Evolutionary conservation across 192 early-diverging fungal genomes (phyloP).

Genomic region (Backusella australiensis): DNA sequence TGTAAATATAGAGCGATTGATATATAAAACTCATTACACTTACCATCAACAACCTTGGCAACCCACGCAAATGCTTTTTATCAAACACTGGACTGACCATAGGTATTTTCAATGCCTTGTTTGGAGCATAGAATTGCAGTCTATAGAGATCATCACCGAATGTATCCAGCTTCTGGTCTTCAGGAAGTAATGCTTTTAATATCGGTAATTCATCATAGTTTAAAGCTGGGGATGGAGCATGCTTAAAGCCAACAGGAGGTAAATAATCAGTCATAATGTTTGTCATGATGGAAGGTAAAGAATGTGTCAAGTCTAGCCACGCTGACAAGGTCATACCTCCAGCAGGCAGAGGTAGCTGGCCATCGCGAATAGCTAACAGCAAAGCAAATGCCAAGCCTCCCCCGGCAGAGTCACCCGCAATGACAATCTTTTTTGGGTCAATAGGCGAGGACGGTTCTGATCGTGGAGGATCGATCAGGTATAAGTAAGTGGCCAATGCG

Average conservation of each 20-base stretch:
- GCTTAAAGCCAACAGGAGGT: slow-evolving; percentile 45
- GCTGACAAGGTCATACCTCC: slow-evolving; percentile 58
- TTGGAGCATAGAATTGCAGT: slow-evolving; percentile 46
- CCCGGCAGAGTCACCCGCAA: slow-evolving; percentile 72
- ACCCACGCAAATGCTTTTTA: slow-evolving; percentile 31
- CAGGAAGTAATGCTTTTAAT: neutral
- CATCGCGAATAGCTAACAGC: slow-evolving; percentile 56
- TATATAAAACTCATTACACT: neutral
- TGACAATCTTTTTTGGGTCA: slow-evolving; percentile 53
- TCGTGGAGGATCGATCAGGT: slow-evolving; percentile 53
- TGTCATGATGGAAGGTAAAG: slow-evolving; percentile 39
- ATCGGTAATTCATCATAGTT: slow-evolving; percentile 23
- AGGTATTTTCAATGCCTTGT: slow-evolving; percentile 38
- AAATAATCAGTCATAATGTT: slow-evolving; percentile 42
- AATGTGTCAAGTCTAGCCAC: slow-evolving; percentile 60
- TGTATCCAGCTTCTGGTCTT: neutral
- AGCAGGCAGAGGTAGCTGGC: slow-evolving; percentile 52
- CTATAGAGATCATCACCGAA: slow-evolving; percentile 24
- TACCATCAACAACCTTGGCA: slow-evolving; percentile 47
- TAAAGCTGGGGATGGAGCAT: slow-evolving; percentile 30
- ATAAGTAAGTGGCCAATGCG: slow-evolving; percentile 71
- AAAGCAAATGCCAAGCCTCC: slow-evolving; percentile 59
- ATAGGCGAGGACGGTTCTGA: slow-evolving; percentile 43
- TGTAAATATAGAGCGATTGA: neutral
- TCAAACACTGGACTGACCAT: slow-evolving; percentile 48